Evolutionary conservation across 176 grass and related monocot genomes (phyloP).

Genomic region (Aegilops bicornis): DNA sequence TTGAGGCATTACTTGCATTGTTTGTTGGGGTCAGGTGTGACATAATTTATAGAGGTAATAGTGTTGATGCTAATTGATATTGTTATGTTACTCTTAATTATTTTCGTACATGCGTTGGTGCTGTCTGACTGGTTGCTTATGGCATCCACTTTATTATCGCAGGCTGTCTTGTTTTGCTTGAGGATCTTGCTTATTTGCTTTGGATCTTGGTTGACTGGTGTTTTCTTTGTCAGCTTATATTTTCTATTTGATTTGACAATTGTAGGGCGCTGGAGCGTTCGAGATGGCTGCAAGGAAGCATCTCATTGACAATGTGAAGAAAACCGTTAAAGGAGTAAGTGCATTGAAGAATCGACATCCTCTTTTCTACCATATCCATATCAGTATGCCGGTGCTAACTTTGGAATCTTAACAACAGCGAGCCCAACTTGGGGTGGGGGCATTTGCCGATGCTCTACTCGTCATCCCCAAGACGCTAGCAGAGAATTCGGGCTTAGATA

Average conservation of each 20-base stretch:
- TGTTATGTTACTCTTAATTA: not conserved
- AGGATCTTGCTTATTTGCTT: not conserved
- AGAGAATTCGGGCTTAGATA: slow-evolving; percentile 94
- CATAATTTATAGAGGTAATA: not conserved
- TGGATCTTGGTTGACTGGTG: not conserved
- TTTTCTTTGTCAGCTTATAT: not conserved
- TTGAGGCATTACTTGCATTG: not conserved
- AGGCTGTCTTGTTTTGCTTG: not conserved
- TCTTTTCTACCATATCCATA: not conserved
- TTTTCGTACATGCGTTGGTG: not conserved
- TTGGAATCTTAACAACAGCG: slow-evolving; percentile 51
- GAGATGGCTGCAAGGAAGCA: slow-evolving; percentile 96
- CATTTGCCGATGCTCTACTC: slow-evolving; percentile 97
- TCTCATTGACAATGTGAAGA: slow-evolving; percentile 87
- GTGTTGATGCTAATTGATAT: not conserved
- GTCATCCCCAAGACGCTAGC: slow-evolving; percentile 94
- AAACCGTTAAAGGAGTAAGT: slow-evolving; percentile 92
- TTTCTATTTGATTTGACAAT: not conserved
- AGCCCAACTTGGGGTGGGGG: slow-evolving; percentile 90
- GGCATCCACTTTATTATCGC: not conserved
- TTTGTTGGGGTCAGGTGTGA: not conserved
- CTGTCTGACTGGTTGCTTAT: not conserved
- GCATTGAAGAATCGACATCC: not conserved
- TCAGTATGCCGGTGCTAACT: not conserved
- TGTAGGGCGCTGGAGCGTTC: slow-evolving; percentile 90